A percentile compares a stretch with the other conserved stretches of the same genome.
phyloP scores from a whole-genome alignment of 2,329 filamentous ascomycete species.

The Hirsutella thompsonii region DNA sequence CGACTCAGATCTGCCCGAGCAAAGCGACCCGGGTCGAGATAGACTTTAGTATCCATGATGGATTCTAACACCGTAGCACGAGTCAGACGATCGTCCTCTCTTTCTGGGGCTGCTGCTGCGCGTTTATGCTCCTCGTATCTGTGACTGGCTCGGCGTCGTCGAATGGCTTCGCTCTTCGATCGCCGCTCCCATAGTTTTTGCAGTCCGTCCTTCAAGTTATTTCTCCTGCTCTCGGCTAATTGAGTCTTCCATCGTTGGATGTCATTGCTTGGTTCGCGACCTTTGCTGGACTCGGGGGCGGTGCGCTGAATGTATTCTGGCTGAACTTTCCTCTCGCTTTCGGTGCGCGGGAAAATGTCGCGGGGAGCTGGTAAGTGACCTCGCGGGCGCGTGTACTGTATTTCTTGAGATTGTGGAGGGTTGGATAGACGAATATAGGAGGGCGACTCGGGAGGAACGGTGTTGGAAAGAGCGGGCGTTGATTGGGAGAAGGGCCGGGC shows the following conservation, averaged over 20 bases:
- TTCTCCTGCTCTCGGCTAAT: conserved; percentile 59
- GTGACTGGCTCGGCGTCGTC: conserved; percentile 24
- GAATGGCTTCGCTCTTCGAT: conserved; percentile 23
- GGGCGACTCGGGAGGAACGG: conserved; percentile 76
- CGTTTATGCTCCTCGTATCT: conserved; percentile 33
- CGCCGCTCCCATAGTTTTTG: conserved; percentile 57
- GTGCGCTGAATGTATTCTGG: conserved; percentile 47
- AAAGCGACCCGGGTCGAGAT: conserved; percentile 51
- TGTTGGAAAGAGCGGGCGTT: conserved; percentile 27
- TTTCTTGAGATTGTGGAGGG: conserved; percentile 55
- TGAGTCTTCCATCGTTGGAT: conserved; percentile 51
- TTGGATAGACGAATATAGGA: conserved; percentile 73
- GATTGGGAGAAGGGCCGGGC: conserved; percentile 21
- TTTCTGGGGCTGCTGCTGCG: conserved; percentile 50
- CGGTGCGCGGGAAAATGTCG: conserved; percentile 54
- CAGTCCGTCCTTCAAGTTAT: conserved; percentile 61
- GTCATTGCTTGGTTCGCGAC: conserved; percentile 20
- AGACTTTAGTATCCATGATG: conserved; percentile 32
- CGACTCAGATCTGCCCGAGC: conserved; percentile 33
- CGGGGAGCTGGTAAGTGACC: conserved; percentile 77
- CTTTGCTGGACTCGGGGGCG: conserved; percentile 39
- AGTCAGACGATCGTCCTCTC: conserved; percentile 66
- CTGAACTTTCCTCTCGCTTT: conserved; percentile 46
- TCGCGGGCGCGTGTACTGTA: conserved; percentile 39
- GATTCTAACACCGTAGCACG: conserved; percentile 48